Evolutionary conservation across 352 stramenopile species (phyloP).

Genomic region (Phytophthora citrophthora): DNA sequence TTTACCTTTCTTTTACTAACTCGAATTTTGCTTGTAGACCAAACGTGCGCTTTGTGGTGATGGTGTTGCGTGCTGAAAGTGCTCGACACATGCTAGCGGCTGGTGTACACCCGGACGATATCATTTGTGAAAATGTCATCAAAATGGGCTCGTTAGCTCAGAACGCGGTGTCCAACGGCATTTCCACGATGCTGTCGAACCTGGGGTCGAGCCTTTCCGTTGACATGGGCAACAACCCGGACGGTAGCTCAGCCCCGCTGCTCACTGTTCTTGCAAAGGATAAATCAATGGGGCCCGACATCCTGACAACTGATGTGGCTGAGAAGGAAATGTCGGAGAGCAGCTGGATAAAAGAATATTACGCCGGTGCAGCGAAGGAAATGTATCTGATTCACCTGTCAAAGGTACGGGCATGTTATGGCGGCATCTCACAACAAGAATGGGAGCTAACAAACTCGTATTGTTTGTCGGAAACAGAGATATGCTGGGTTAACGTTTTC

Average conservation of each 20-base stretch:
- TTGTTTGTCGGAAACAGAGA: conserved; percentile 41
- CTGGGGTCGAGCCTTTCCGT: conserved; percentile 80
- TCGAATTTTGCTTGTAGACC: conserved; percentile 39
- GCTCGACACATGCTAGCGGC: conserved; percentile 81
- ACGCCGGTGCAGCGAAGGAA: conserved; percentile 78
- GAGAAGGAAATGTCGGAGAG: conserved; percentile 19
- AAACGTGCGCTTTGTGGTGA: conserved; percentile 71
- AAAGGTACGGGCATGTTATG: conserved; percentile 41
- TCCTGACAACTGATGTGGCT: conserved; percentile 20
- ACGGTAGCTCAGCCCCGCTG: conserved; percentile 11
- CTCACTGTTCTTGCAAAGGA: conserved; percentile 36
- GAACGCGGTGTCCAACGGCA: conserved; percentile 71
- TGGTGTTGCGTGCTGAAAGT: conserved; percentile 80
- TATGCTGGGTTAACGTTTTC: conserved; percentile 79
- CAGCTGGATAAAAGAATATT: conserved; percentile 81
- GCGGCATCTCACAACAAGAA: neutral
- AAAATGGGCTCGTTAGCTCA: conserved; percentile 90
- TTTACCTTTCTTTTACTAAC: conserved; percentile 2
- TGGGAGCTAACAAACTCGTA: neutral
- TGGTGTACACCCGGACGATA: conserved; percentile 75
- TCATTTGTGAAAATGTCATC: conserved; percentile 90
- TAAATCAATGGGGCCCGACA: conserved; percentile 33
- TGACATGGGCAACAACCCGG: conserved; percentile 34
- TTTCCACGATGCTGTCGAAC: conserved; percentile 88
- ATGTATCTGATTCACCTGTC: conserved; percentile 87